Evolutionary conservation across 2,329 filamentous ascomycete genomes (phyloP), one percentile per base, ranked within the genome.

Genomic region (Penicillium sp.): DNA sequence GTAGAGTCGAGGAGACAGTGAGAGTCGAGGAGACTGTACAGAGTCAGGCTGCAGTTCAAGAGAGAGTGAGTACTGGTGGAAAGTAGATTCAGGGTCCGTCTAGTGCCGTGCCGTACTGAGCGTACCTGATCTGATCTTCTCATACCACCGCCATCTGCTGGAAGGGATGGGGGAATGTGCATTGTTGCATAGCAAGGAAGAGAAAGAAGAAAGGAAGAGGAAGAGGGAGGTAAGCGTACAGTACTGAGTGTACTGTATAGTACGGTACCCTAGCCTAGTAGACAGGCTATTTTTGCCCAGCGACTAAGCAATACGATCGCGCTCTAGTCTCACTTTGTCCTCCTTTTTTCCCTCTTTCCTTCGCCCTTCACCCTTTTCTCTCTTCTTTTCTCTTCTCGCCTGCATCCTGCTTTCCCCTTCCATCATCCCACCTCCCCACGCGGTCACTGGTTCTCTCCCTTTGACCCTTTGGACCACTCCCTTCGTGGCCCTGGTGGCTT

Each of bases 201-300:
- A n/a, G n/a, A n/a, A n/a, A n/a, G n/a, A n/a, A n/a, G n/a, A n/a
- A n/a, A n/a, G n/a, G n/a, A n/a, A n/a, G n/a, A n/a, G n/a, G n/a
- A n/a, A n/a, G n/a, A n/a, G n/a, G n/a, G n/a, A n/a, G n/a, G n/a
- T n/a, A n/a, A n/a, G n/a, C n/a, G 7, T 33, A 36, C n/a, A n/a
- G n/a, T n/a, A n/a, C n/a, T n/a, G n/a, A n/a, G n/a, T n/a, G n/a
- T n/a, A n/a, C n/a, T n/a, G n/a, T n/a, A n/a, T n/a, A n/a, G n/a
- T n/a, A n/a, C n/a, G n/a, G n/a, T n/a, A n/a, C n/a, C n/a, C n/a
- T n/a, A n/a, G 56, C 24, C 34, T 61, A 61, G 54, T 55, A 44
- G n/a, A 40, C 54, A 29, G 49, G 54, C 60, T 62, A 62, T 62
- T 62, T 61, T 62, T 62, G 60, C 36, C 21, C 36, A 40, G 36